Base-by-base conservation (phyloP, 805 yeast species). In the Deakozyma indianensis region DNA sequence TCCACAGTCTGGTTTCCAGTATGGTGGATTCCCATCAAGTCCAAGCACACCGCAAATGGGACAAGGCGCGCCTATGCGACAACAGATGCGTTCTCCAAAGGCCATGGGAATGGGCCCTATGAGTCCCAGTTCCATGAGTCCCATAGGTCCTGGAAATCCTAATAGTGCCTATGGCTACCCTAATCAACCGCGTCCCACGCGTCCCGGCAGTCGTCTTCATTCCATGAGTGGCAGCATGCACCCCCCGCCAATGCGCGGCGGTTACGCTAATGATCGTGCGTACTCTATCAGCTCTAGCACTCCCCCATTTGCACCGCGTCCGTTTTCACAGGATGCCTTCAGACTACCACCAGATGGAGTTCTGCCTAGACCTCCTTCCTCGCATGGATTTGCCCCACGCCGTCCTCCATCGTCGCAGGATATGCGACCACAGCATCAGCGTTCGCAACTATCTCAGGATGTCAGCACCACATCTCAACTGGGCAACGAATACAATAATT, bases 71-170 rank as follows among this genome's bases (percentile, higher is more conserved):
- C 35, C n/a, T 21, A n/a, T 47, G 27, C 35, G 45, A 45, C 35
- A 42, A 43, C 27, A 35, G 43, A 9, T 16, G 44, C 23, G 43
- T 47, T 24, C 44, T 45, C 43, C 46, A 47, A 43, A 53, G 51
- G 32, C 46, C 54, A 48, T 53, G 22, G 53, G 51, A 16, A 45
- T 51, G 22, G 40, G 53, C 35, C 42, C 52, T 41, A 41, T 22
- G 9, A 42, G 41, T 15, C 43, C 40, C 22, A 56, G 50, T 15
- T 49, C 56, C 9, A 49, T 51, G 15, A 41, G 47, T n/a, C 49
- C 47, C 28, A 40, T 15, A 43, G 45, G 15, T 27, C 41, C 16
- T 25, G 21, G 9, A 22, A 38, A 22, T 20, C 24, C 3, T 38
- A 41, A 23, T n/a, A 5, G 18, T 32, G 38, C 35, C 22, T 23